Evolutionary conservation across 2,329 filamentous ascomycete genomes (phyloP), one percentile per base, ranked within the genome.

Genomic region (Penicillium polonicum): DNA sequence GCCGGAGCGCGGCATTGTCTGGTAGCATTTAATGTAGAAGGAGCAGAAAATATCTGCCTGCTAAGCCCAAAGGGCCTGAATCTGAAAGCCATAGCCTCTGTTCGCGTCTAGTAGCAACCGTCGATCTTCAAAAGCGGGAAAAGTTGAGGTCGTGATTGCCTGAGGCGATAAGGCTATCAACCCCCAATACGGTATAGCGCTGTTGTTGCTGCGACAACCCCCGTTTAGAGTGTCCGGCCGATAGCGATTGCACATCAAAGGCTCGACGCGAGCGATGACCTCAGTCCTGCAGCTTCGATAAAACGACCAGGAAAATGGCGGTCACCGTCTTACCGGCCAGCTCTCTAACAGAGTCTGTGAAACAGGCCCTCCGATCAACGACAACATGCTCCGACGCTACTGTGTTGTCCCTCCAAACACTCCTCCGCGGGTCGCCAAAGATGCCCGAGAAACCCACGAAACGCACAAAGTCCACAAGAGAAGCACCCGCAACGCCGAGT

Each of bases 291-390:
- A 61, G 60, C 56, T 61, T 58, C 50, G 25, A 57, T 50, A 57
- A 61, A 38, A 38, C 50, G 60, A 54, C 42, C 49, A 42, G 12
- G 43, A 57, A 59, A 49, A 65, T 75, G 72, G 69, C 72, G 58
- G 70, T 75, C 45, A 69, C 70, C 60, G 61, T 69, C 49, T 57
- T 74, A 45, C 65, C 69, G 38, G 52, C 67, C 59, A 69, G 68
- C 59, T 68, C 71, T 57, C 58, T 71, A 19, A 62, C 70, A 42
- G 73, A 76, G 52, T 78, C 81, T 59, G 79, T 85, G 67, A 85
- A 84, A 68, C 74, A 76, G 59, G 82, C 83, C 42, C 74, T 85
- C 61, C 75, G 80, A 60, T 83, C 80, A 53, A 78, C 78, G 13
- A 73, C 80, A 46, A 84, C 79, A 64, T 86, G 83, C 72, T 83